A percentile compares a stretch with the other conserved stretches of the same genome.
phyloP scores from a whole-genome alignment of 2,329 filamentous ascomycete species.

The Alternaria solani region DNA sequence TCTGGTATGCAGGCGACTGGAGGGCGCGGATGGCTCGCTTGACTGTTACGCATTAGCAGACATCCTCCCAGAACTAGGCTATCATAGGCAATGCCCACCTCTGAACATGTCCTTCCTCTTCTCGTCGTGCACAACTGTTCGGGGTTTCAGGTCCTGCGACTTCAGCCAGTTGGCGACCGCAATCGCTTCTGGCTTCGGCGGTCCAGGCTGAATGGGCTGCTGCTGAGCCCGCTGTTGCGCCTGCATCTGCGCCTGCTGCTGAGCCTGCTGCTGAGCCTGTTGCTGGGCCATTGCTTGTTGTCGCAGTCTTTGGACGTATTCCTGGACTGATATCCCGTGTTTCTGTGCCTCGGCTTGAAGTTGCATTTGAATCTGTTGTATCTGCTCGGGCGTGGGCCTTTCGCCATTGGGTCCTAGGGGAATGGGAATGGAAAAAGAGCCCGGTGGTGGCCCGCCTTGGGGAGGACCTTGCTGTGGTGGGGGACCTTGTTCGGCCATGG shows the following conservation, averaged over 20 bases:
- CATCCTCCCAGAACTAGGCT: neutral
- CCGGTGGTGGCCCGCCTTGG: constrained; percentile 28
- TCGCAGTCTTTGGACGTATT: constrained; percentile 73
- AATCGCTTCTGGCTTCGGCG: constrained; percentile 86
- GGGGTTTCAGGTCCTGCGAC: constrained; percentile 82
- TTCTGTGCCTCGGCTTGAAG: constrained; percentile 83
- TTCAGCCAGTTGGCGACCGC: constrained; percentile 89
- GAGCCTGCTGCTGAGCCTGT: constrained; percentile 64
- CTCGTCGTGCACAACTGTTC: constrained; percentile 92
- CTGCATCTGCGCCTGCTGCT: constrained; percentile 58
- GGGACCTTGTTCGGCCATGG: constrained; percentile 33
- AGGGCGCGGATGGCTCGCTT: constrained; percentile 94
- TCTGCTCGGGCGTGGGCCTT: constrained; percentile 81
- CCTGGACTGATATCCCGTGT: constrained; percentile 81
- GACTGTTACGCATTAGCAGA: constrained; percentile 62
- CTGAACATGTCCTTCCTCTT: constrained; percentile 99
- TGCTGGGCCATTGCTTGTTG: constrained; percentile 65
- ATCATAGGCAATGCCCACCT: constrained; percentile 61
- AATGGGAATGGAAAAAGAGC: constrained; percentile 28
- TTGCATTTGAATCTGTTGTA: constrained; percentile 82
- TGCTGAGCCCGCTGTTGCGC: constrained; percentile 34
- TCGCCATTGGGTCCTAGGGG: constrained; percentile 49
- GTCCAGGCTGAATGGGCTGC: constrained; percentile 76
- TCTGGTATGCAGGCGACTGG: constrained; percentile 86
- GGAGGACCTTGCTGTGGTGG: constrained; percentile 19